Conservation (phyloP, 345 rosid species). For the Eucalyptus tenuipes region DNA sequence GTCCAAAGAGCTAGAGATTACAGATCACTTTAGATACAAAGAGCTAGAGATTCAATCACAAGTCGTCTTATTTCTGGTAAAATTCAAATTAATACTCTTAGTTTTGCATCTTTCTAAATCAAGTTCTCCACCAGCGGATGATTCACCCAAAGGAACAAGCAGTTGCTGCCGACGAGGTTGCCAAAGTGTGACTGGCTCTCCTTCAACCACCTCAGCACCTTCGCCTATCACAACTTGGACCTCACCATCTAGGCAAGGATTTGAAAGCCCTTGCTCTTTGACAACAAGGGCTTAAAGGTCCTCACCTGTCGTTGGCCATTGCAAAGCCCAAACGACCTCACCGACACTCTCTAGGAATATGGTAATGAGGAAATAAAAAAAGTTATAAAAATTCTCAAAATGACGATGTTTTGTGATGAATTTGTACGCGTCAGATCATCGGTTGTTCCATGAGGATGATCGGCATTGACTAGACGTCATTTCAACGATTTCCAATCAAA, state of each 20-base stretch:
- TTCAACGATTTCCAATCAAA: background rate
- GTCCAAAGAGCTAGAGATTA: too few species aligned
- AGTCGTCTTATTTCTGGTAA: too few species aligned
- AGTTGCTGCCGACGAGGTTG: background rate
- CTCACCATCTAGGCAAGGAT: background rate
- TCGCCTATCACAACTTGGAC: background rate
- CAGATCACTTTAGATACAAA: too few species aligned
- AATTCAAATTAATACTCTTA: background rate
- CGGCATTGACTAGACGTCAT: fast-evolving
- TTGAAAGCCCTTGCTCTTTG: background rate
- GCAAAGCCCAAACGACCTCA: background rate
- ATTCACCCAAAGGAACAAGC: background rate
- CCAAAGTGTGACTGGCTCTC: background rate
- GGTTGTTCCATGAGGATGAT: background rate
- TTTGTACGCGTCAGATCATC: fast-evolving
- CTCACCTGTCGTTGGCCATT: background rate
- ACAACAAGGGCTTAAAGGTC: background rate
- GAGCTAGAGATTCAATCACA: background rate
- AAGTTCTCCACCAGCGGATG: background rate
- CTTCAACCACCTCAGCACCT: background rate
- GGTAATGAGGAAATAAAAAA: background rate
- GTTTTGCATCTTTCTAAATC: background rate
- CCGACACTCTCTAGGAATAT: background rate
- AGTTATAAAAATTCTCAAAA: background rate
- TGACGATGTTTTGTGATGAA: background rate